Evolutionary conservation across 345 rosid genomes (phyloP), one percentile per base, ranked within the genome.

Genomic region (Microcos paniculata): DNA sequence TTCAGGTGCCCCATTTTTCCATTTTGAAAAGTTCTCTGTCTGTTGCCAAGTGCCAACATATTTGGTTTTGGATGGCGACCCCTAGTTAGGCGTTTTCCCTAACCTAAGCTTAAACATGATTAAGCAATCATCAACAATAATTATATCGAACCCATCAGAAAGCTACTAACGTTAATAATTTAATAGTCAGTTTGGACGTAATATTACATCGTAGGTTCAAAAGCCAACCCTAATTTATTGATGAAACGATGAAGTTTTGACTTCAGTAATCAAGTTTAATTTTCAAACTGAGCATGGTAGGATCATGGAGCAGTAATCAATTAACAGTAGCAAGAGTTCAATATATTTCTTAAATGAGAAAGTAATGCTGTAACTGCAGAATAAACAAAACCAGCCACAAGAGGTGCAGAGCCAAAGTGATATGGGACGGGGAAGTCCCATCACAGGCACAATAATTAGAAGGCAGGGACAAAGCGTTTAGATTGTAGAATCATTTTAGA

Each of bases 1-100:
- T 64, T 64, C 30, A 64, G 49, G 30, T 64, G 49, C 28, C 63
- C 63, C 69, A 64, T 64, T 64, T n/a, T 64, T 8, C 69, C 69
- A 13, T 31, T 8, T 31, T 10, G 28, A 63, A 40, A 63, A 35
- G 3, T 14, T 10, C 9, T 9, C 8, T 9, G 16, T 63, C 16
- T 19, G 68, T 11, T 19, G 46, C 46, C 15, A 38, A 63, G 26
- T 19, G 46, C 46, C 15, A 38, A 63, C 46, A 0, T 40, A 38
- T 38, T n/a, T 1, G 7, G 3, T 63, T n/a, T 35, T 38, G 46
- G 68, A 19, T 19, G 68, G 26, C 48, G 33, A 33, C 12, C 2
- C 24, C 8, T 30, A 59, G 16, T 30, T 59, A 30, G 64, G 64
- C 40, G 4, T 62, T 62, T 62, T 40, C 12, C 19, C 24, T 10